These are phyloP conservation scores for Hibiscus syriacus DNA, from an alignment of 345 rosid species.

Conservation along the genomic window DNA sequence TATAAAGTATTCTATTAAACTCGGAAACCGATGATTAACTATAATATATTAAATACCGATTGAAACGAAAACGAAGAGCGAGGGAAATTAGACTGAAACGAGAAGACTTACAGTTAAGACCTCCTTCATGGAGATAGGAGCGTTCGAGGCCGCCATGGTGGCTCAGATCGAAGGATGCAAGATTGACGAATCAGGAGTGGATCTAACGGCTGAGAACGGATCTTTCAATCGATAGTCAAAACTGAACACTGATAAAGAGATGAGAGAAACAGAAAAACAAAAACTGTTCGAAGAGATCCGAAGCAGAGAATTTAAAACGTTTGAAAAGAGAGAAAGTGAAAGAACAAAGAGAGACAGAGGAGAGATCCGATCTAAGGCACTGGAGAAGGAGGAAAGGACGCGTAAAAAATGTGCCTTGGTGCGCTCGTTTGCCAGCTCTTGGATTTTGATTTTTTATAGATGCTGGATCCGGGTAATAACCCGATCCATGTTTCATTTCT, in stretches of 20 bases:
- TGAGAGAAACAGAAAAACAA: background rate
- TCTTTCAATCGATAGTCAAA: background rate
- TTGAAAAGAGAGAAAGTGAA: background rate
- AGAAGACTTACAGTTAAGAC: background rate
- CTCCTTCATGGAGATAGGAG: background rate
- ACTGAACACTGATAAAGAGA: background rate
- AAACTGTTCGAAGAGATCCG: background rate
- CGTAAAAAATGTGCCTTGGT: background rate
- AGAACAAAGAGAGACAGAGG: too few relatives aligned
- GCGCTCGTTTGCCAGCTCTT: background rate
- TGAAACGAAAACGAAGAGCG: too few relatives aligned
- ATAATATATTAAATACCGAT: too few relatives aligned
- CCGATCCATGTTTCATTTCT: too few relatives aligned
- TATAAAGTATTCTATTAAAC: background rate
- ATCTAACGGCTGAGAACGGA: background rate
- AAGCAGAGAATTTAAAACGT: background rate
- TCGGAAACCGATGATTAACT: background rate
- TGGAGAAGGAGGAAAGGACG: background rate
- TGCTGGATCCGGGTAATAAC: background rate
- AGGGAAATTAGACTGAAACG: background rate
- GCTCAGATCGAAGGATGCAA: background rate
- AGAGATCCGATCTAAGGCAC: background rate
- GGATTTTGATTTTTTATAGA: background rate
- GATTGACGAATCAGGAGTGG: background rate
- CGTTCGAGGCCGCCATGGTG: background rate